Evolutionary conservation across 73 alveolate species (phyloP).

Genomic region (Stentor coeruleus): DNA sequence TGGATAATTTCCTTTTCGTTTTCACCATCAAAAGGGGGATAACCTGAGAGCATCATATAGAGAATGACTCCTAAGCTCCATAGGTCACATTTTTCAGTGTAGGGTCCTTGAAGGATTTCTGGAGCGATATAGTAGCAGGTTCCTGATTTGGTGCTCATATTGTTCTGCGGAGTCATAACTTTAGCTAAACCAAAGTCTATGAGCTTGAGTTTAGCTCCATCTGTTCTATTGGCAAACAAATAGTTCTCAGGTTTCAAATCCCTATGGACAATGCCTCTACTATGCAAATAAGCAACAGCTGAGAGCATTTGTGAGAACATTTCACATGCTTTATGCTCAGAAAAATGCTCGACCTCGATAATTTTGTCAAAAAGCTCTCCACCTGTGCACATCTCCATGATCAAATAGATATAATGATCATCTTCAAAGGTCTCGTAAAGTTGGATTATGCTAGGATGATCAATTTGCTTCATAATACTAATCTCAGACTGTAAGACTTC

Average conservation of each 20-base stretch:
- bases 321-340: conserved; percentile 25
- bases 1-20: conserved; percentile 43
- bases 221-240: conserved; percentile 30
- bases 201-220: background rate
- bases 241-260: conserved; percentile 67
- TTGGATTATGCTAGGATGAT: conserved; percentile 20
- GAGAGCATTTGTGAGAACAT: conserved; percentile 46
- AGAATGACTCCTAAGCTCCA: conserved; percentile 82
- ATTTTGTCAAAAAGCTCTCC: conserved; percentile 21
- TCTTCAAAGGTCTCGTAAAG: conserved; percentile 20
- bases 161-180: background rate
- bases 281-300: conserved; percentile 58
- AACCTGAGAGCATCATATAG: conserved; percentile 70
- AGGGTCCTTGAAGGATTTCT: conserved; percentile 64
- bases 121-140: conserved; percentile 76
- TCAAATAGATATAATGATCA: background rate
- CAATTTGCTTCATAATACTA: background rate
- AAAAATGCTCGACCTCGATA: background rate
- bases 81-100: conserved; percentile 69
- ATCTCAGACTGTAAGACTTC: background rate
- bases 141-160: background rate
- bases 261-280: conserved; percentile 55
- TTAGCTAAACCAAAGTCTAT: conserved; percentile 26
- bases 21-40: conserved; percentile 75
- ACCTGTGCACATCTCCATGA: conserved; percentile 13